phyloP scores from a whole-genome alignment of 108 stramenopile genomes.

The Pseudonitzschia multiseries region DNA sequence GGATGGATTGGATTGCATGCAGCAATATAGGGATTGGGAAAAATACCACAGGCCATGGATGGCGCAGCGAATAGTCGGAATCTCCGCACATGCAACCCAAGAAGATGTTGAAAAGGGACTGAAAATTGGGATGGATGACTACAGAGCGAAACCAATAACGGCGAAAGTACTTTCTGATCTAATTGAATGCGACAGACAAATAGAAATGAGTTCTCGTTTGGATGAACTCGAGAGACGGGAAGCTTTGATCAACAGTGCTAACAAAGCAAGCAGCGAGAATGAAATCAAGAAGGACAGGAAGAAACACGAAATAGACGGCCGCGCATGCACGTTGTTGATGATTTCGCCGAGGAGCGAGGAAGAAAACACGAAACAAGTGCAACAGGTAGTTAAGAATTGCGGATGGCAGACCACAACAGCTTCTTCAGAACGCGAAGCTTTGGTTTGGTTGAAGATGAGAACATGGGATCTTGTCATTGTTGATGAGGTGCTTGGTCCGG shows the following conservation, averaged over 20 bases:
- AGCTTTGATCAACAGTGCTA: neutral
- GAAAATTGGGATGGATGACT: constrained; percentile 58
- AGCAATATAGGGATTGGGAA: constrained; percentile 71
- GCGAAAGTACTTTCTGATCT: constrained; percentile 44
- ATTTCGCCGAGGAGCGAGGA: constrained; percentile 8
- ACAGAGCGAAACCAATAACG: constrained; percentile 52
- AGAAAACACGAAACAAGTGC: constrained; percentile 12
- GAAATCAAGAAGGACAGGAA: neutral
- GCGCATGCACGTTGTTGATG: constrained; percentile 17
- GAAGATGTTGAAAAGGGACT: constrained; percentile 45
- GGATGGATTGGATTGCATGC: constrained; percentile 76
- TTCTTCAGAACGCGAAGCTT: constrained; percentile 33
- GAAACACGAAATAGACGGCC: neutral
- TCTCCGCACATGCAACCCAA: constrained; percentile 59
- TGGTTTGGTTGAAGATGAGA: constrained; percentile 46
- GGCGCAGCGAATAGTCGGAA: constrained; percentile 49
- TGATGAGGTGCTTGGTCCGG: constrained; percentile 46
- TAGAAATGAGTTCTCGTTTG: constrained; percentile 11
- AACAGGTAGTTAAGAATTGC: constrained; percentile 23
- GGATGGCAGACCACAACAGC: constrained; percentile 46
- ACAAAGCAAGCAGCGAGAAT: neutral
- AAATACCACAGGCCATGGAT: constrained; percentile 39
- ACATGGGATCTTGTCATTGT: constrained; percentile 57
- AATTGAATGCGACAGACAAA: constrained; percentile 15
- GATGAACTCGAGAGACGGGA: constrained; percentile 17